These are phyloP conservation scores for Ammopiptanthus mongolicus DNA, from an alignment of 306 rosid genomes.

Conservation along the genomic window DNA sequence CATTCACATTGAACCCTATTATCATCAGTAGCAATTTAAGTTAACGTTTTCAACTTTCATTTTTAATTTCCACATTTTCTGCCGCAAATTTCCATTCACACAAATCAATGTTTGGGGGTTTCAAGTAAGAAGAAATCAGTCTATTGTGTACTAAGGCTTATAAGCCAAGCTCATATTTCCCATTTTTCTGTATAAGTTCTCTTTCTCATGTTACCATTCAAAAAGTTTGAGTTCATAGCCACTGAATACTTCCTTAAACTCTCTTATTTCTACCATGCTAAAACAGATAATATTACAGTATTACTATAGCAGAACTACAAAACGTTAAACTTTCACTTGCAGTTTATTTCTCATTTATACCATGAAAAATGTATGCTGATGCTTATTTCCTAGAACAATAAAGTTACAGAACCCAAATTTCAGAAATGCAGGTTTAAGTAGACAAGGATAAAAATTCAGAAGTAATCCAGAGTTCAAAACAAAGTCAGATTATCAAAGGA, in stretches of 20 bases:
- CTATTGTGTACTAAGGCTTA: neutral
- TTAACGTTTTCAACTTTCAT: neutral
- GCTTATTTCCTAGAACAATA: neutral
- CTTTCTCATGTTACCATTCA: constrained; percentile 2
- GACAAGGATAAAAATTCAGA: neutral
- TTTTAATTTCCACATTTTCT: neutral
- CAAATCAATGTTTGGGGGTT: neutral
- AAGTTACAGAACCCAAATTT: neutral
- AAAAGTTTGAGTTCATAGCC: neutral
- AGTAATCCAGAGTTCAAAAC: neutral
- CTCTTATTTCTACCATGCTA: neutral
- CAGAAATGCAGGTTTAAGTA: neutral
- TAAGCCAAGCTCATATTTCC: constrained; percentile 2
- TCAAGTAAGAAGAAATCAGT: neutral
- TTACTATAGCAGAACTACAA: neutral
- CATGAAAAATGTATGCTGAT: neutral
- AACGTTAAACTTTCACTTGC: neutral
- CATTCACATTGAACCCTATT: neutral
- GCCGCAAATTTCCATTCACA: neutral
- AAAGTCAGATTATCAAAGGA: neutral
- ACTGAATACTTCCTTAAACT: neutral
- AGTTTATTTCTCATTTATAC: neutral
- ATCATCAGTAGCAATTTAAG: neutral
- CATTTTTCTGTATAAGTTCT: neutral
- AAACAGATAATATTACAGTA: neutral